Evolutionary conservation across 176 grass and related monocot species (phyloP), one percentile per base, ranked within the genome.

Genomic region (Tuctoria greenei): DNA sequence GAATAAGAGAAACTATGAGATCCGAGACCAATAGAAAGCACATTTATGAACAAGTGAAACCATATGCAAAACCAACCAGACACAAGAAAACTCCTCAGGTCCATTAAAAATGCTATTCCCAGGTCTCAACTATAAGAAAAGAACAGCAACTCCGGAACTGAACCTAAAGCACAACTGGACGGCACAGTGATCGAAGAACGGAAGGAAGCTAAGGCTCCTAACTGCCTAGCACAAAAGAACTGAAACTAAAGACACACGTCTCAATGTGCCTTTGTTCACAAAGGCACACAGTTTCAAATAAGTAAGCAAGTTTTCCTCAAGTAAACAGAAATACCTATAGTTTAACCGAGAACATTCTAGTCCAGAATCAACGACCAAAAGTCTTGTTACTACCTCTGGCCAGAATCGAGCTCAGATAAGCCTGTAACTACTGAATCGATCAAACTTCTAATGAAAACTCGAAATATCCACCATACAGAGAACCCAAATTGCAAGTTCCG

Each of bases 211-310:
- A 21, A n/a, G 20, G 51, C 21, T 54, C 51, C 10, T 20, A 54
- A 52, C 20, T 21, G 51, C 20, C 2, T 3, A 21, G 51, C 20
- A 54, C 10, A 54, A 20, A 51, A 45, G 31, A 51, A 54, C 51
- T 10, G 49, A 52, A 52, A n/a, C 49, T n/a, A 52, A 1, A 52
- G 40, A 35, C 24, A 7, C 10, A 79, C 18, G 26, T 49, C 23
- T 72, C 42, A 61, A 77, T 66, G 50, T 18, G 25, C 41, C n/a
- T 66, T 76, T 59, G 39, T 71, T 62, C 39, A 66, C 28, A 82
- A 44, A 12, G 66, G 56, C 23, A 12, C 39, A 62, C 51, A 64
- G 41, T 76, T 77, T 70, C 24, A 63, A 77, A 38, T 25, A 11
- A 17, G 24, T 25, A 44, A 63, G 15, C 31, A 20, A 72, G 37